Evolutionary conservation across 2,329 filamentous ascomycete genomes (phyloP).

Genomic region (Uncinocarpus reesii): DNA sequence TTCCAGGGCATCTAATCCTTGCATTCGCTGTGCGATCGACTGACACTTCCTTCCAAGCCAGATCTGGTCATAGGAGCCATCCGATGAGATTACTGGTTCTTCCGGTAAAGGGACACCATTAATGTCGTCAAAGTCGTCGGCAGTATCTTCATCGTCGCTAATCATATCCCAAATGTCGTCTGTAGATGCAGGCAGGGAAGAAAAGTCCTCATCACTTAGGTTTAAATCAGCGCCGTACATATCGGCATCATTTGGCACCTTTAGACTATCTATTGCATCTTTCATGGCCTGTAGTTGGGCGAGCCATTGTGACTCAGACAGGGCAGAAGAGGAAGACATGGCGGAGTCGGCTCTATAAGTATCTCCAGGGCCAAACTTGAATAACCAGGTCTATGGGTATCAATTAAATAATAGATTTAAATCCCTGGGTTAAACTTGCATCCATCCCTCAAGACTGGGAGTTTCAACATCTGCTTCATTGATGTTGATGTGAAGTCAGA

Average conservation of each 20-base stretch:
- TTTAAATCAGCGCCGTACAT: conserved; percentile 48
- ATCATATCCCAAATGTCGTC: conserved; percentile 93
- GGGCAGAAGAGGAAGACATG: conserved; percentile 20
- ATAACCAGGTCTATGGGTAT: too few relatives aligned
- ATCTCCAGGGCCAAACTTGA: too few relatives aligned
- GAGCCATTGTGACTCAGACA: conserved; percentile 61
- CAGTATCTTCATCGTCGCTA: conserved; percentile 54
- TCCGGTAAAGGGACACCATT: conserved; percentile 30
- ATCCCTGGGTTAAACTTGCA: too few relatives aligned
- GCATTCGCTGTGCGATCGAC: conserved; percentile 53
- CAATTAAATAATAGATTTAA: too few relatives aligned
- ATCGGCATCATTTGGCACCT: conserved; percentile 43
- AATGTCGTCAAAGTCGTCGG: conserved; percentile 52
- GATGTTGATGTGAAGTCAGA: too few relatives aligned
- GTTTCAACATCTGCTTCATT: too few relatives aligned
- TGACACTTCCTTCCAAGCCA: conserved; percentile 67
- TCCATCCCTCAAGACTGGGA: too few relatives aligned
- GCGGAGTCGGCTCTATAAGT: background rate
- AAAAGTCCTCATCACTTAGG: conserved; percentile 55
- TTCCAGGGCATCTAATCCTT: conserved; percentile 57
- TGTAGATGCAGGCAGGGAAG: conserved; percentile 41
- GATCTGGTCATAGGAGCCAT: conserved; percentile 42
- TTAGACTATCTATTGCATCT: conserved; percentile 65
- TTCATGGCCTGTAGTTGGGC: conserved; percentile 78
- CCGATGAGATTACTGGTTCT: conserved; percentile 9